phyloP scores from a whole-genome alignment of 129 eudicot species.

The Gnaphalium uliginosum region DNA sequence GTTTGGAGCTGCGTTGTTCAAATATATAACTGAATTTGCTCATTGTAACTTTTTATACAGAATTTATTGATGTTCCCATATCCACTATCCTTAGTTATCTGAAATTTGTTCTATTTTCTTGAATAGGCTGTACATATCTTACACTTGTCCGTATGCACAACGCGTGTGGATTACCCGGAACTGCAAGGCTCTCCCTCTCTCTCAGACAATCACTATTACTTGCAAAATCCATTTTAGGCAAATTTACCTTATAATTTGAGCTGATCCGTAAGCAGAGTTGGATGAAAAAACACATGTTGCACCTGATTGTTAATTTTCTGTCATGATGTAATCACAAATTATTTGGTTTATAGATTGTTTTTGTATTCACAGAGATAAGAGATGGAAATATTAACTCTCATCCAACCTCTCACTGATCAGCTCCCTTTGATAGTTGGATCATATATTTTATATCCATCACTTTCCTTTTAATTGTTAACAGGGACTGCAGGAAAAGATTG shows the following conservation, averaged over 20 bases:
- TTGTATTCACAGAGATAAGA: neutral
- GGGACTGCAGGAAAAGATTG: conserved; percentile 69
- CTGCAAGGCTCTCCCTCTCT: conserved; percentile 57
- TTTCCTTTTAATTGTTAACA: conserved; percentile 27
- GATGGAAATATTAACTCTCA: conserved; percentile 12
- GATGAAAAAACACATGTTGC: conserved; percentile 1
- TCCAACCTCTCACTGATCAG: conserved; percentile 25
- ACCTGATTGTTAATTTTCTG: neutral
- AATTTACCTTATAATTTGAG: conserved; percentile 16
- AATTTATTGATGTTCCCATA: conserved; percentile 1
- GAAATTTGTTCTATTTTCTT: conserved; percentile 1
- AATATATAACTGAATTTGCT: neutral
- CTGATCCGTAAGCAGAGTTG: conserved; percentile 21
- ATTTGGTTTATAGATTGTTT: neutral
- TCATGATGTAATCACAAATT: neutral
- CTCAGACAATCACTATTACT: conserved; percentile 10
- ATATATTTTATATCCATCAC: neutral
- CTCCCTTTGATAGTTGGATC: conserved; percentile 2
- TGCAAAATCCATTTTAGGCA: neutral
- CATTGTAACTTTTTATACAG: neutral
- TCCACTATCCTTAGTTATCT: neutral
- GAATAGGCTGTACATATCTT: conserved; percentile 72
- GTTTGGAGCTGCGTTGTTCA: neutral
- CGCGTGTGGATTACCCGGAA: conserved; percentile 88
- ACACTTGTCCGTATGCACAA: conserved; percentile 88